Percentiles rank a stretch among this genome's conserved stretches.
These are phyloP conservation scores for Liriodendron chinense DNA, from an alignment of 164 flowering plant genomes.

Conservation along the genomic window DNA sequence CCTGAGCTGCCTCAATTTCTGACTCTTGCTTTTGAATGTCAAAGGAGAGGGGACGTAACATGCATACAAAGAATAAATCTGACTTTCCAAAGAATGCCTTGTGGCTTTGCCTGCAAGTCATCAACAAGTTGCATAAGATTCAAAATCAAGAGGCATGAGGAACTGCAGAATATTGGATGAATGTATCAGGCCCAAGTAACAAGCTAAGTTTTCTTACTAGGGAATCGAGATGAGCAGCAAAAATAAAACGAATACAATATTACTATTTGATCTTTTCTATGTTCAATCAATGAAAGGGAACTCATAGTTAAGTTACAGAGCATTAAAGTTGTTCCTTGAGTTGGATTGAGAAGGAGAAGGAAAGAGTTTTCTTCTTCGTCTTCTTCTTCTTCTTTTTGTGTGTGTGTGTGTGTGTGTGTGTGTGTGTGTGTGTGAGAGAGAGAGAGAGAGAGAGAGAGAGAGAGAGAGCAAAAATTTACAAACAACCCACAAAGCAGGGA, in stretches of 20 bases:
- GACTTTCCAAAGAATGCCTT: constrained; percentile 58
- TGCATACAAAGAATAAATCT: constrained; percentile 69
- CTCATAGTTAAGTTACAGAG: too few species aligned
- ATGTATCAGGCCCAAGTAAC: background rate
- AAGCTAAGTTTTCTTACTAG: background rate
- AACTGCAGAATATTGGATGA: background rate
- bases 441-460: too few species aligned
- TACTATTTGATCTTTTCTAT: background rate
- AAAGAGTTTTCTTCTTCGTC: too few species aligned
- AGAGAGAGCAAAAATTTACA: too few species aligned
- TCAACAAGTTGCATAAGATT: background rate
- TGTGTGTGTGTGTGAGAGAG: too few species aligned
- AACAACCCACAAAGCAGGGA: too few species aligned
- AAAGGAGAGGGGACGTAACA: constrained; percentile 52
- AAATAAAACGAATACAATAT: background rate
- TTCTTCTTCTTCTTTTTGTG: too few species aligned
- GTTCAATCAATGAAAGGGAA: background rate
- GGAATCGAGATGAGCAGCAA: background rate
- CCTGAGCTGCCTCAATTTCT: constrained; percentile 73
- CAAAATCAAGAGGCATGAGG: background rate
- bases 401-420: too few species aligned
- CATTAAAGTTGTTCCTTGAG: too few species aligned
- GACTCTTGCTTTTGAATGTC: constrained; percentile 57
- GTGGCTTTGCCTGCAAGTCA: constrained; percentile 55
- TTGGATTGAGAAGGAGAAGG: too few species aligned